These are phyloP conservation scores for Mucor plumbeus DNA, from an alignment of 371 early-diverging fungal genomes.

Conservation along the genomic window DNA sequence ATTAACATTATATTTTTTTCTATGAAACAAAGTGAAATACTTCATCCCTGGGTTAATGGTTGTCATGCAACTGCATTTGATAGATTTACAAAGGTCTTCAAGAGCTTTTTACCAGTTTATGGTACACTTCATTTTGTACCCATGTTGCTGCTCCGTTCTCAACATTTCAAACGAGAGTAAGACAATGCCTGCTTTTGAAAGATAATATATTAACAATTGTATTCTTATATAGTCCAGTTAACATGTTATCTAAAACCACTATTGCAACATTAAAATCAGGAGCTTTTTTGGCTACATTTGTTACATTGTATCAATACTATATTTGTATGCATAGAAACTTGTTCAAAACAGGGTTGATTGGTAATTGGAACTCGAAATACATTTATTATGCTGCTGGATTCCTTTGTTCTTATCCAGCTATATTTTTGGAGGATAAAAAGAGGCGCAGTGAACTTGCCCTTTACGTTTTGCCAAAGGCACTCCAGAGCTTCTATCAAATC, in stretches of 20 bases:
- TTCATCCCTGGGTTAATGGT: slow-evolving; percentile 68
- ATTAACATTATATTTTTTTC: slow-evolving; percentile 9
- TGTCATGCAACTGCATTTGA: slow-evolving; percentile 56
- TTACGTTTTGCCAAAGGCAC: slow-evolving; percentile 70
- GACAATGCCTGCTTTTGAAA: slow-evolving; percentile 7
- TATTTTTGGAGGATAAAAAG: slow-evolving; percentile 73
- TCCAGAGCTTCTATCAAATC: slow-evolving; percentile 62
- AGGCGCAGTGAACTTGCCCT: slow-evolving; percentile 72
- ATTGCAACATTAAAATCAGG: slow-evolving; percentile 65
- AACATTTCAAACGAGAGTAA: slow-evolving; percentile 63
- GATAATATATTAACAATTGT: background rate
- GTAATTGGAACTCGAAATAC: slow-evolving; percentile 57
- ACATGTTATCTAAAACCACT: slow-evolving; percentile 52
- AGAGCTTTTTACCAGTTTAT: slow-evolving; percentile 69
- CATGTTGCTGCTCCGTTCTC: slow-evolving; percentile 61
- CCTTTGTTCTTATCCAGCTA: slow-evolving; percentile 55
- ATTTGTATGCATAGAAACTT: slow-evolving; percentile 68
- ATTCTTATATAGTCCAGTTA: slow-evolving; percentile 42
- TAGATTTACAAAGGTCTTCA: slow-evolving; percentile 59
- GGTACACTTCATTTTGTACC: slow-evolving; percentile 78
- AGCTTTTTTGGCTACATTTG: slow-evolving; percentile 67
- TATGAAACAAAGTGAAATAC: slow-evolving; percentile 44
- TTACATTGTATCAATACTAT: slow-evolving; percentile 62
- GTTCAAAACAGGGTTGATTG: slow-evolving; percentile 41
- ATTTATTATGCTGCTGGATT: slow-evolving; percentile 70